phyloP scores from a whole-genome alignment of 2,329 filamentous ascomycete species.

The Amylocarpus encephaloides region DNA sequence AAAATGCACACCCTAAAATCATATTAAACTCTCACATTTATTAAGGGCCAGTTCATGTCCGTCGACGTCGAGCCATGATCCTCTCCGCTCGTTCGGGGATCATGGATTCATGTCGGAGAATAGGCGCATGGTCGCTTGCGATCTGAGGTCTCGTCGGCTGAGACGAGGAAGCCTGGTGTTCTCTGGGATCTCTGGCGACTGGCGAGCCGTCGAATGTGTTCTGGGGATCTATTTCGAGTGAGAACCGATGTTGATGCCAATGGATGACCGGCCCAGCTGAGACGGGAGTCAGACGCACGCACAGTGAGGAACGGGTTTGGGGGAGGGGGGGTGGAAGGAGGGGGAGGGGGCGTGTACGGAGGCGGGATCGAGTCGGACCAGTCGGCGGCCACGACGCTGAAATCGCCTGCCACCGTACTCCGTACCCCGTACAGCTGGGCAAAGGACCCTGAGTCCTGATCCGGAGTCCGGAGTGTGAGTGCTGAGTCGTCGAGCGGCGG shows the following conservation, averaged over 20 bases:
- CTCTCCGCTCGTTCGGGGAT: slow-evolving; percentile 6
- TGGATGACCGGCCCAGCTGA: not conserved
- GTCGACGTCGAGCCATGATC: not conserved
- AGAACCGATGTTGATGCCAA: not conserved
- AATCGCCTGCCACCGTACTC: no score
- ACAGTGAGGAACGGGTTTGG: slow-evolving; percentile 3
- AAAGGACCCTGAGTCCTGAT: no score
- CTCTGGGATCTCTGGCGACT: not conserved
- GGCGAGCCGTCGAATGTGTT: not conserved
- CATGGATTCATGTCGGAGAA: slow-evolving; percentile 18
- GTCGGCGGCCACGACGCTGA: not conserved
- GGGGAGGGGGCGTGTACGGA: not conserved
- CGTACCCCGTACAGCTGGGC: no score
- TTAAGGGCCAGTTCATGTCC: not conserved
- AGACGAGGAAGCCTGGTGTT: not conserved
- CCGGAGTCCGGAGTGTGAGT: no score
- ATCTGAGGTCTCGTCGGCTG: slow-evolving; percentile 2
- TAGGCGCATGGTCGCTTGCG: slow-evolving; percentile 20
- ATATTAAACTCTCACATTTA: no score
- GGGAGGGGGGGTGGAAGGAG: not conserved
- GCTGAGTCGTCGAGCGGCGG: no score
- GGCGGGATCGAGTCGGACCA: not conserved
- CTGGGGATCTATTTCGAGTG: slow-evolving; percentile 13
- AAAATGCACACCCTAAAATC: no score
- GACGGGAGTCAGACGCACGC: not conserved